Conservation (phyloP, 1,284 basidiomycete genomes). For the Sanghuangporus weigelae region DNA sequence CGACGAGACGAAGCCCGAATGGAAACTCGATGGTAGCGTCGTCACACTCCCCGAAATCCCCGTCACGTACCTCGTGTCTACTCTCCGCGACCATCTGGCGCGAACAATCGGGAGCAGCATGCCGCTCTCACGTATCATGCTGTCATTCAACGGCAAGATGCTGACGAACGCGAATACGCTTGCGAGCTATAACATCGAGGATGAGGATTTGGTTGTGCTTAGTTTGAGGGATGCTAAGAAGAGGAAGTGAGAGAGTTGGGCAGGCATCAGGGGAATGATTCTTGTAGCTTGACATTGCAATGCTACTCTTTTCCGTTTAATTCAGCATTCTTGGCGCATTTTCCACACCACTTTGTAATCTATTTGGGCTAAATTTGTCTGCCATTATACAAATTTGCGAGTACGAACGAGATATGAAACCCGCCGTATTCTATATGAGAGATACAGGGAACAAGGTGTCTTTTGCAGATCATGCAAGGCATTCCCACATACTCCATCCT, state of each 20-base stretch:
- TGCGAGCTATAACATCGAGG: conserved; percentile 84
- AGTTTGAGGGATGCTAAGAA: conserved; percentile 74
- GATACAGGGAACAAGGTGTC: too few relatives aligned
- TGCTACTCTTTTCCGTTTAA: not conserved
- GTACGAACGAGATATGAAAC: too few relatives aligned
- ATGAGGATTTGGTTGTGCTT: conserved; percentile 76
- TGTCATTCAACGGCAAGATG: conserved; percentile 77
- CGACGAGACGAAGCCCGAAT: conserved; percentile 80
- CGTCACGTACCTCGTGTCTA: conserved; percentile 77
- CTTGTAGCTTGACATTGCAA: conserved; percentile 35
- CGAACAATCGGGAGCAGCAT: conserved; percentile 70
- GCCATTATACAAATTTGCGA: too few relatives aligned
- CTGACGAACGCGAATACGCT: conserved; percentile 81
- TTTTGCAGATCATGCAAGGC: too few relatives aligned
- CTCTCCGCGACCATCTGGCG: conserved; percentile 81
- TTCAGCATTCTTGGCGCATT: too few relatives aligned
- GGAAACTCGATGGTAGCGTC: conserved; percentile 81
- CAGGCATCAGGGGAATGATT: conserved; percentile 61
- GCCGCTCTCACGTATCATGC: conserved; percentile 71
- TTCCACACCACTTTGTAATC: too few relatives aligned
- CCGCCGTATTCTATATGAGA: too few relatives aligned
- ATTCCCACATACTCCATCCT: too few relatives aligned
- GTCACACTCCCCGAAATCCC: conserved; percentile 78
- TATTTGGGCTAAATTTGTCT: too few relatives aligned
- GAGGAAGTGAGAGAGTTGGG: conserved; percentile 44